Evolutionary conservation across 2,329 filamentous ascomycete species (phyloP).

Genomic region (Rutstroemia sydowiana): DNA sequence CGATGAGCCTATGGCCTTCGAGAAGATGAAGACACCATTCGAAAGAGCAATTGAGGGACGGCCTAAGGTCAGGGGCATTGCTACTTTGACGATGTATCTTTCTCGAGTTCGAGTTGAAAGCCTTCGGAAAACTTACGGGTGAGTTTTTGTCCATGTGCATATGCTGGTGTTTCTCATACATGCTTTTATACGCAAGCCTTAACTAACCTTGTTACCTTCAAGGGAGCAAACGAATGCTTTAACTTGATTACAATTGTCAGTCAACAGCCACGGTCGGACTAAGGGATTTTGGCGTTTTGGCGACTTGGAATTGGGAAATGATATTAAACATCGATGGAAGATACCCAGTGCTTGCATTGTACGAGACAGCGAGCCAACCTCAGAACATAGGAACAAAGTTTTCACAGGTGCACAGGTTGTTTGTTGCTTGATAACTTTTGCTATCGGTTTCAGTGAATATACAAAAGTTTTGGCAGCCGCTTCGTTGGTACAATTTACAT

Average conservation of each 20-base stretch:
- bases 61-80: slow-evolving; percentile 39
- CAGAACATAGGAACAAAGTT: no score
- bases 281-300: slow-evolving; percentile 1
- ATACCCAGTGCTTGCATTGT: slow-evolving; percentile 7
- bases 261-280: background rate
- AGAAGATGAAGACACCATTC: slow-evolving; percentile 50
- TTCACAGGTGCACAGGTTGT: no score
- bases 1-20: slow-evolving; percentile 39
- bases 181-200: background rate
- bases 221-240: slow-evolving; percentile 31
- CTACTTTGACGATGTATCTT: slow-evolving; percentile 54
- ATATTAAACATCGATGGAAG: background rate
- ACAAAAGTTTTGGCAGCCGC: no score
- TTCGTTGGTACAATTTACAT: no score
- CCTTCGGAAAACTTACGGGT: slow-evolving; percentile 38
- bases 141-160: no score
- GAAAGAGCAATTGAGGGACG: slow-evolving; percentile 44
- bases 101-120: slow-evolving; percentile 47
- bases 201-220: background rate
- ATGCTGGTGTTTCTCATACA: no score
- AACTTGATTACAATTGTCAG: background rate
- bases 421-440: no score
- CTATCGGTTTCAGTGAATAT: no score
- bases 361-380: background rate
- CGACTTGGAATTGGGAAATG: no score